Conservation (phyloP, 306 rosid species). For the Quercus dentata region DNA sequence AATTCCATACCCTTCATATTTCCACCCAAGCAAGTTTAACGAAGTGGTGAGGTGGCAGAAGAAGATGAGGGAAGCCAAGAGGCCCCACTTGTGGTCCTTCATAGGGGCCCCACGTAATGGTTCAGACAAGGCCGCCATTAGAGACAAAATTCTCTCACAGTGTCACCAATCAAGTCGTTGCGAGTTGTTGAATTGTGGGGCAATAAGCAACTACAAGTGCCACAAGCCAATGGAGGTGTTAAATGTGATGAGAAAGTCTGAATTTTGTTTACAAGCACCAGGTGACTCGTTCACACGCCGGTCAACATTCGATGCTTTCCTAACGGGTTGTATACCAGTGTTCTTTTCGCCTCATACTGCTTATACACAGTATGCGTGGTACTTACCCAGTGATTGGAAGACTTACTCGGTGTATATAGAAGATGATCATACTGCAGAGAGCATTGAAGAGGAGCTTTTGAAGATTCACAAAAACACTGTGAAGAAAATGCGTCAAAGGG, state of each 20-base stretch:
- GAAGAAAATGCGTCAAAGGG: constrained; percentile 42
- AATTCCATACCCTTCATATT: constrained; percentile 84
- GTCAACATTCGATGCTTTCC: constrained; percentile 65
- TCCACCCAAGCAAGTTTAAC: constrained; percentile 41
- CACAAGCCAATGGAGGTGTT: constrained; percentile 45
- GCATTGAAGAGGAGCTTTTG: constrained; percentile 46
- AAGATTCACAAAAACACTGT: constrained; percentile 31
- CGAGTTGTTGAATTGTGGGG: constrained; percentile 38
- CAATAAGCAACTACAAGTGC: constrained; percentile 13
- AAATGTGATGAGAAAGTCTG: constrained; percentile 39
- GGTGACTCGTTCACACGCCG: constrained; percentile 78
- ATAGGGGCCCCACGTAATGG: constrained; percentile 61
- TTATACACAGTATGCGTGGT: constrained; percentile 67
- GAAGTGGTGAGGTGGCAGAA: constrained; percentile 53
- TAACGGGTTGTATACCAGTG: constrained; percentile 72
- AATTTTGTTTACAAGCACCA: constrained; percentile 67
- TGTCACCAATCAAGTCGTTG: constrained; percentile 44
- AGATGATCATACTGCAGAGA: constrained; percentile 20
- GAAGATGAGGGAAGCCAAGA: constrained; percentile 1
- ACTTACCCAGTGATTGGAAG: constrained; percentile 27
- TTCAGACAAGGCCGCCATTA: constrained; percentile 54
- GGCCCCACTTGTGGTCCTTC: constrained; percentile 61
- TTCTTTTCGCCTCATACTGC: constrained; percentile 76
- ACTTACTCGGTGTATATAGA: constrained; percentile 55
- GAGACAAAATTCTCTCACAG: constrained; percentile 52